phyloP scores from a whole-genome alignment of 176 grass and related monocot genomes.

The Phoenix dactylifera region DNA sequence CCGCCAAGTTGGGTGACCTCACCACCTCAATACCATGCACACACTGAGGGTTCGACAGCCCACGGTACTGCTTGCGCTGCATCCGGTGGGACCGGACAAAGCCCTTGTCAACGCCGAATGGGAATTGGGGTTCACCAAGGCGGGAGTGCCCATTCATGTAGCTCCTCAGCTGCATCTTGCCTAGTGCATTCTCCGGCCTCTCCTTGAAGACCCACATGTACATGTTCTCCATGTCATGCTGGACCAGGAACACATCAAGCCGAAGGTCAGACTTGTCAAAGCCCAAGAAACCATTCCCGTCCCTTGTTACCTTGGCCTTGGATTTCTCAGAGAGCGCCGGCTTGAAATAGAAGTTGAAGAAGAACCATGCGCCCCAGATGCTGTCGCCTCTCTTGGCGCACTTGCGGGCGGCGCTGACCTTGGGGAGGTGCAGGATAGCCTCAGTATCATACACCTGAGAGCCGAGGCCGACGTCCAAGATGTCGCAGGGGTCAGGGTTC shows the following conservation, averaged over 20 bases:
- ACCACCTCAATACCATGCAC: slow-evolving; percentile 69
- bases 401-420: slow-evolving; percentile 14
- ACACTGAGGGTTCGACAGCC: slow-evolving; percentile 67
- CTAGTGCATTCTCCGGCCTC: slow-evolving; percentile 46
- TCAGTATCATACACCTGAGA: slow-evolving; percentile 1
- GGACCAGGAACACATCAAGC: slow-evolving; percentile 54
- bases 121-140: slow-evolving; percentile 51
- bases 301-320: slow-evolving; percentile 32
- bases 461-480: slow-evolving; percentile 4
- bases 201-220: slow-evolving; percentile 83
- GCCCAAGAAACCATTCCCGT: slow-evolving; percentile 24
- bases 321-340: slow-evolving; percentile 41
- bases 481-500: slow-evolving; percentile 8
- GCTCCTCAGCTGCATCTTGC: slow-evolving; percentile 64
- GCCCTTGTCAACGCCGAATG: slow-evolving; percentile 43
- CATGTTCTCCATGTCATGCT: slow-evolving; percentile 72
- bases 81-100: slow-evolving; percentile 51
- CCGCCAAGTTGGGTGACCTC: slow-evolving; percentile 32
- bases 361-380: slow-evolving; percentile 67
- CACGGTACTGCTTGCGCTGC: slow-evolving; percentile 60
- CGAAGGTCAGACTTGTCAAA: slow-evolving; percentile 56
- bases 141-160: slow-evolving; percentile 80
- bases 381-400: slow-evolving; percentile 58
- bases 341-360: slow-evolving; percentile 69
- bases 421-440: slow-evolving; percentile 7